A percentile compares a stretch with the other conserved stretches of the same genome.
phyloP scores from a whole-genome alignment of 2,329 filamentous ascomycete species.

The Colletotrichum tabaci region DNA sequence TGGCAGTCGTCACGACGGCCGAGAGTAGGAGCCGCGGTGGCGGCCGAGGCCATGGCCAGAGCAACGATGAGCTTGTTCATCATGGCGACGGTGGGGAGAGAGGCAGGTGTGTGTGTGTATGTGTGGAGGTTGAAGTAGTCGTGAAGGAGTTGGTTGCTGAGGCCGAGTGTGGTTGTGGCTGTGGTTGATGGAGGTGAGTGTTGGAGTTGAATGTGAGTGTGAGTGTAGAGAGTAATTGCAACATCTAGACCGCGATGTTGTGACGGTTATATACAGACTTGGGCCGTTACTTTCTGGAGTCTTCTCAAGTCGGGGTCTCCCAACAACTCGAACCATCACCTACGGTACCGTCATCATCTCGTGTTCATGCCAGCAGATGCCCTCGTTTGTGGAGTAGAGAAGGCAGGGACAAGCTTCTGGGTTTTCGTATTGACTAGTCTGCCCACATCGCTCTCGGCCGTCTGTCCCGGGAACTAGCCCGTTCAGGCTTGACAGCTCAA shows the following conservation, averaged over 20 bases:
- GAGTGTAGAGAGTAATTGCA: background rate
- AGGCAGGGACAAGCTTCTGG: slow-evolving; percentile 15
- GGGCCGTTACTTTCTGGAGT: background rate
- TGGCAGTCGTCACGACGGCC: slow-evolving; percentile 29
- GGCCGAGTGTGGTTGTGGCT: too few species aligned
- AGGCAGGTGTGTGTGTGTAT: too few species aligned
- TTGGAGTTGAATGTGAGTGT: background rate
- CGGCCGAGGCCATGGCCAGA: slow-evolving; percentile 35
- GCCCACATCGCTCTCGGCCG: slow-evolving; percentile 13
- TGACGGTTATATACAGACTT: slow-evolving; percentile 16
- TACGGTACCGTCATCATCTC: slow-evolving; percentile 8
- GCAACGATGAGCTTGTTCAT: slow-evolving; percentile 35
- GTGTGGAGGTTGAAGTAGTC: too few species aligned
- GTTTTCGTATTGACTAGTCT: slow-evolving; percentile 26
- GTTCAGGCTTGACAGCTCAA: slow-evolving; percentile 29
- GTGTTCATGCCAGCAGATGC: slow-evolving; percentile 23
- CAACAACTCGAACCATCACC: background rate
- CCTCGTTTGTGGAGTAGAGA: slow-evolving; percentile 27
- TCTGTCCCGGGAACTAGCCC: slow-evolving; percentile 25
- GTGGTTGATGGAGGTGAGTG: background rate
- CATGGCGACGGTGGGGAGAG: background rate
- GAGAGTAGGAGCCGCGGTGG: slow-evolving; percentile 28
- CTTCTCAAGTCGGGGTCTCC: background rate
- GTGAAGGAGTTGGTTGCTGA: background rate
- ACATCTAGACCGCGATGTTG: background rate